A percentile compares a stretch with the other conserved stretches of the same genome.
phyloP scores from a whole-genome alignment of 345 rosid genomes.

The Citrus hindsii region DNA sequence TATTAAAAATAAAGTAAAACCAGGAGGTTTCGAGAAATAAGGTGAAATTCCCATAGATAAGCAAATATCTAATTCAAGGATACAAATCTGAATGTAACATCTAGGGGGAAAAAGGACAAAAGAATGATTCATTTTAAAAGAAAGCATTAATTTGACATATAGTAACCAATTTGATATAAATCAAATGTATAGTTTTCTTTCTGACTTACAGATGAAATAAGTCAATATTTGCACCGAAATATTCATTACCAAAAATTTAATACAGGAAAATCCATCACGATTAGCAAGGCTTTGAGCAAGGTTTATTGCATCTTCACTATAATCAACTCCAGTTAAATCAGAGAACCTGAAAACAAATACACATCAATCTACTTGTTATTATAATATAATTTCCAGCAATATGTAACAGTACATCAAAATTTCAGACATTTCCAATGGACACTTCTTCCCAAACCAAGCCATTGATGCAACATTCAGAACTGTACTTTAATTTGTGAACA shows the following conservation, averaged over 20 bases:
- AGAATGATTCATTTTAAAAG: background rate
- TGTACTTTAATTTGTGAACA: background rate
- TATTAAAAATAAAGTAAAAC: too few species aligned
- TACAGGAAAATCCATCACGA: constrained; percentile 73
- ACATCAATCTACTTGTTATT: background rate
- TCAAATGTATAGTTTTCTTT: background rate
- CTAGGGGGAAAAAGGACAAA: background rate
- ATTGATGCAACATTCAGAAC: background rate
- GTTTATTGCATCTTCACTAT: constrained; percentile 85
- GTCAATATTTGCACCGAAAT: background rate
- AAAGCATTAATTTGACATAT: background rate
- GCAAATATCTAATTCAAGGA: background rate
- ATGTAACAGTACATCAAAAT: background rate
- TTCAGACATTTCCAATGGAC: background rate
- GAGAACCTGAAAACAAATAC: constrained; percentile 60
- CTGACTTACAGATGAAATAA: background rate
- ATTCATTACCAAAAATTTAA: constrained; percentile 64
- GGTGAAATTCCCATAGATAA: too few species aligned
- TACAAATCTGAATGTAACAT: background rate
- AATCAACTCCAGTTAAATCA: constrained; percentile 87
- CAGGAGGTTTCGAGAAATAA: too few species aligned
- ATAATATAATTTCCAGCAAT: background rate
- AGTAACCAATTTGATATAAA: background rate
- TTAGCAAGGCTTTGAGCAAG: constrained; percentile 82
- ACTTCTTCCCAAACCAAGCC: background rate